Percentiles rank a stretch among this genome's conserved stretches.
phyloP scores from a whole-genome alignment of 306 rosid species.

The Cicer cuneatum region DNA sequence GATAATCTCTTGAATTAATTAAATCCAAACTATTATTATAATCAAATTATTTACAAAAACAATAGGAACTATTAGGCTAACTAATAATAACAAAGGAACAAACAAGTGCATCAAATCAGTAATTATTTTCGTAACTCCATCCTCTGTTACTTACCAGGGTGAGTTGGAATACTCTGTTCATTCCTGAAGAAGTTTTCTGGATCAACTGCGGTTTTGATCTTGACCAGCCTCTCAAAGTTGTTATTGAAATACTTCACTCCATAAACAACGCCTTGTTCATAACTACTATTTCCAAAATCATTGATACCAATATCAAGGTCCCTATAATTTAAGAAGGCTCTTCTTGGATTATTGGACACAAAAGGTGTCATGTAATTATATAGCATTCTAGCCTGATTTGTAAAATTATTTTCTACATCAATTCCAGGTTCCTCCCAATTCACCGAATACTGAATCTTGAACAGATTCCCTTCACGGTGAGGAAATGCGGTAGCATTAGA shows the following conservation, averaged over 20 bases:
- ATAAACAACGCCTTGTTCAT: conserved; percentile 51
- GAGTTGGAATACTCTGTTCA: conserved; percentile 54
- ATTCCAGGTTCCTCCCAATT: conserved; percentile 47
- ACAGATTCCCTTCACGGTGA: conserved; percentile 53
- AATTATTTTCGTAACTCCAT: background rate
- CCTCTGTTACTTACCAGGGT: conserved; percentile 26
- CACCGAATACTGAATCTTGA: conserved; percentile 56
- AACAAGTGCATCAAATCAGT: conserved; percentile 12
- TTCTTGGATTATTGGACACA: conserved; percentile 57
- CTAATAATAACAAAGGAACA: conserved; percentile 3
- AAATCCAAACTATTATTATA: conserved; percentile 7
- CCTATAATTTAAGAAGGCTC: conserved; percentile 54
- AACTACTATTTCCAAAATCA: conserved; percentile 45
- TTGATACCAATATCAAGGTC: conserved; percentile 60
- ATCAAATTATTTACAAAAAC: conserved; percentile 12
- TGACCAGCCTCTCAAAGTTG: conserved; percentile 55
- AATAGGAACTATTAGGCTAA: background rate
- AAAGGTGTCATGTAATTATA: conserved; percentile 56
- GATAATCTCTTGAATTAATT: conserved; percentile 9
- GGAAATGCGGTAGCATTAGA: conserved; percentile 52
- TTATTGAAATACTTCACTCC: conserved; percentile 52
- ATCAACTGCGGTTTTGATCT: conserved; percentile 52
- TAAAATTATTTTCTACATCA: conserved; percentile 38
- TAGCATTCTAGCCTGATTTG: conserved; percentile 30
- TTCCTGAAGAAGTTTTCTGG: conserved; percentile 55